Percentiles rank a stretch among this genome's conserved stretches.
phyloP scores from a whole-genome alignment of 106 monocot species.

The Acorus calamus region DNA sequence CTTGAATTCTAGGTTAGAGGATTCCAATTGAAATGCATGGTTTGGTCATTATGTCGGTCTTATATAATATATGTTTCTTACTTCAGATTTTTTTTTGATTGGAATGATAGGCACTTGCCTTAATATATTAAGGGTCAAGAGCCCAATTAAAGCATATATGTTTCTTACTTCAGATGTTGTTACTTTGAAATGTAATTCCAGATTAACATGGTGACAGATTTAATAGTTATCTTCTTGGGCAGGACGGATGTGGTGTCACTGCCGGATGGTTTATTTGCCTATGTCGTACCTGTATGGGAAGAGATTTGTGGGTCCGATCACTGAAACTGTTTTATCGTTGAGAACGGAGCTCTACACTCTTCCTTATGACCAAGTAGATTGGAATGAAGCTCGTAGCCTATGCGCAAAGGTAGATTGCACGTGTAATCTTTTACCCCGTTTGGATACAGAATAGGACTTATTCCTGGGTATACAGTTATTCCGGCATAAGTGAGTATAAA shows the following conservation, averaged over 20 bases:
- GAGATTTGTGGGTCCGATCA: constrained; percentile 84
- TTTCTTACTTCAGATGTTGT: not conserved
- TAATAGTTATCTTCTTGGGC: constrained; percentile 4
- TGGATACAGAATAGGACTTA: no score
- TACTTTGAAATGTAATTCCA: not conserved
- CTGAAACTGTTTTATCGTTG: constrained; percentile 43
- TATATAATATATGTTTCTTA: not conserved
- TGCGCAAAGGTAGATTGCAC: constrained; percentile 73
- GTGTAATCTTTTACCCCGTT: no score
- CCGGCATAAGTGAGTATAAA: no score
- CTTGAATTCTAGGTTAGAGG: no score
- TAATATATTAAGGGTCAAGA: no score
- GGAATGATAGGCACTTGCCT: no score
- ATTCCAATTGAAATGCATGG: no score
- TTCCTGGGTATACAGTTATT: no score
- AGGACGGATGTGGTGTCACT: constrained; percentile 95
- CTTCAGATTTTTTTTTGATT: not conserved
- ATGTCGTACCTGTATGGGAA: constrained; percentile 93
- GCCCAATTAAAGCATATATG: not conserved
- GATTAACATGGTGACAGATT: not conserved
- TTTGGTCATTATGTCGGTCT: not conserved
- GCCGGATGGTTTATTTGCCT: constrained; percentile 83
- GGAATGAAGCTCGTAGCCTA: constrained; percentile 67
- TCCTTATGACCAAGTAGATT: constrained; percentile 66
- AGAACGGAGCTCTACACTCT: constrained; percentile 62